Base-by-base conservation (phyloP, 768 basidiomycete species). In the Suillus lakei region DNA sequence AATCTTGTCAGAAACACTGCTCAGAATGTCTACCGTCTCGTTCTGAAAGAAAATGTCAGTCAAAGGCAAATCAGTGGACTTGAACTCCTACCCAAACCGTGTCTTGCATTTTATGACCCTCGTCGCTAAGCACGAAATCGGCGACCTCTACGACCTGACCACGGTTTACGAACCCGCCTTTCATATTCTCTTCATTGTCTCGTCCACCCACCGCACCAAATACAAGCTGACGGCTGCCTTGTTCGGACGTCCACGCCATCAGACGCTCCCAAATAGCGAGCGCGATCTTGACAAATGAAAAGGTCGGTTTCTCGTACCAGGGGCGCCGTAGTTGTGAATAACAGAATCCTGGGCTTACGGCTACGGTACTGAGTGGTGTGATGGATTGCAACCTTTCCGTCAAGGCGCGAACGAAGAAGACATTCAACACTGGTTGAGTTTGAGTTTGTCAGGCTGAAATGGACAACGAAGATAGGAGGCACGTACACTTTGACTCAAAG, bases 201-300 rank as follows among this genome's bases (percentile, higher is more conserved):
- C 67, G 69, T 48, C 59, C 71, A 9, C 71, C 76, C 2, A 77
- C 46, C 2, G 78, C 77, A 12, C 66, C 72, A 34, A 72, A 78
- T 2, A 81, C 51, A 30, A 82, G 68, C 58, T 76, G 72, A 16
- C 79, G 78, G 44, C 77, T 76, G 1, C 79, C 80, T 46, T 78
- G 69, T 62, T 79, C 75, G 0, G 73, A n/a, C 0, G 75, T 73
- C 68, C 68, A 15, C 7, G 72, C 67, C 3, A 70, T 59, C 10
- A 61, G 32, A 0, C 18, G 44, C 36, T 73, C 64, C 64, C 63
- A 43, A 15, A 73, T 1, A 2, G 38, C 26, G 15, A 64, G 36
- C 0, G n/a, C 46, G 4, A 28, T n/a, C 43, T 15, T 36, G 0
- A 1, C 16, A 54, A 38, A 44, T 18, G 51, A 53, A 53, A 53